Evolutionary conservation across 2,329 filamentous ascomycete species (phyloP), one percentile per base, ranked within the genome.

Genomic region (Claviceps citrina): DNA sequence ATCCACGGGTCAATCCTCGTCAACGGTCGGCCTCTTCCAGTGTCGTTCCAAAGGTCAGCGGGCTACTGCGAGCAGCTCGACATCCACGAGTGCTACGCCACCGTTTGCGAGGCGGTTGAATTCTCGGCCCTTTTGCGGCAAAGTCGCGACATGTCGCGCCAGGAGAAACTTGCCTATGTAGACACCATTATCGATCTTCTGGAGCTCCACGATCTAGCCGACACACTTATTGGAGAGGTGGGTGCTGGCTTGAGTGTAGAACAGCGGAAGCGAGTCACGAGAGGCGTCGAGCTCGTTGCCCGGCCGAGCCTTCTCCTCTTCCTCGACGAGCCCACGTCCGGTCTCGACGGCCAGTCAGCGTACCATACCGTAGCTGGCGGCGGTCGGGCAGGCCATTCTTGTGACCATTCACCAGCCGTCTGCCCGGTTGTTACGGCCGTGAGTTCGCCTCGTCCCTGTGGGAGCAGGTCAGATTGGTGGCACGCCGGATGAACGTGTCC

Each of bases 61-160:
- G 83, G 82, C 25, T 87, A 87, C 51, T 81, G 81, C 43, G 80
- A 87, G 54, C 84, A 91, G 55, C 77, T 86, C 45, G 84, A 91
- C 60, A 68, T 89, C 1, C 84, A 89, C 52, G 69, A 85, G 41
- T 65, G 74, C 1, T 82, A 73, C 0, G 70, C 78, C 1, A 89
- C 84, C 0, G 82, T 87, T 4, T 71, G 82, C 13, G 83, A 89
- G 55, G 81, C 82, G 1, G 65, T 89, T 4, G 70, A 73, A 42
- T 87, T 89, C 53, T 81, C 76, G 38, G 83, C 83, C 3, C 59
- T 83, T 1, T 70, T 89, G 8, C 73, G 84, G 39, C 84, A 89
- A 53, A 76, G 75, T 20, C 73, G 72, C 8, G 66, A 76, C 19
- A 69, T 76, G 2, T 62, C 78, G 0, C 67, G 68, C 1, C 61